phyloP scores from a whole-genome alignment of 176 grass and related monocot genomes.

The Oryza glumipatula region DNA sequence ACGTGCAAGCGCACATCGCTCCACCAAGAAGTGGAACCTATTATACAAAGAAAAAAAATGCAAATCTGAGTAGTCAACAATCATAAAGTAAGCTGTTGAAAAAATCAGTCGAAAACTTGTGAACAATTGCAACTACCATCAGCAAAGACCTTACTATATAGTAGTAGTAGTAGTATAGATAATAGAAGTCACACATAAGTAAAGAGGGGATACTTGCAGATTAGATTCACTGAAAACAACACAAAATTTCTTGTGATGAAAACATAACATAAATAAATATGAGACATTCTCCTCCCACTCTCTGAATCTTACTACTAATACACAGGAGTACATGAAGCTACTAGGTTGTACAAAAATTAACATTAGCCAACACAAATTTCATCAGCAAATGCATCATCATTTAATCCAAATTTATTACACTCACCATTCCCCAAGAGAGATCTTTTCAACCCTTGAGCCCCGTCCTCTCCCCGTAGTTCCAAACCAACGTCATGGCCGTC shows the following conservation, averaged over 20 bases:
- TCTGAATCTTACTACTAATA: neutral
- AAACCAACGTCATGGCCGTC: conserved; percentile 84
- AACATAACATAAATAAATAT: neutral
- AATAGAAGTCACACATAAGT: neutral
- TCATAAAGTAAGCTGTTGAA: conserved; percentile 7
- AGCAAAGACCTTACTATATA: neutral
- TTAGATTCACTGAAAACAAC: neutral
- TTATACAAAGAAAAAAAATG: conserved; percentile 18
- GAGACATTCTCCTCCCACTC: neutral
- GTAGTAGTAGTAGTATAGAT: neutral
- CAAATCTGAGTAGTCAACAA: conserved; percentile 26
- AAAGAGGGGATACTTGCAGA: neutral
- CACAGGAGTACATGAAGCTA: no score
- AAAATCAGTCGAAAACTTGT: conserved; percentile 21
- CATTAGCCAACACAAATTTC: neutral
- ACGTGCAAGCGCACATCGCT: conserved; percentile 91
- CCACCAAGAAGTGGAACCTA: conserved; percentile 95
- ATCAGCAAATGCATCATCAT: conserved; percentile 11
- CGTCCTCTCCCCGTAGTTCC: conserved; percentile 86
- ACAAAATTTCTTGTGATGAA: neutral
- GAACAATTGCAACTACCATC: neutral
- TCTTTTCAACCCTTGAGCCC: conserved; percentile 81
- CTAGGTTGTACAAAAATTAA: neutral
- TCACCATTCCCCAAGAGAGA: conserved; percentile 95
- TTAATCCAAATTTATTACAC: conserved; percentile 18